phyloP scores from a whole-genome alignment of 2,329 filamentous ascomycete species.

The Diplodia corticola region DNA sequence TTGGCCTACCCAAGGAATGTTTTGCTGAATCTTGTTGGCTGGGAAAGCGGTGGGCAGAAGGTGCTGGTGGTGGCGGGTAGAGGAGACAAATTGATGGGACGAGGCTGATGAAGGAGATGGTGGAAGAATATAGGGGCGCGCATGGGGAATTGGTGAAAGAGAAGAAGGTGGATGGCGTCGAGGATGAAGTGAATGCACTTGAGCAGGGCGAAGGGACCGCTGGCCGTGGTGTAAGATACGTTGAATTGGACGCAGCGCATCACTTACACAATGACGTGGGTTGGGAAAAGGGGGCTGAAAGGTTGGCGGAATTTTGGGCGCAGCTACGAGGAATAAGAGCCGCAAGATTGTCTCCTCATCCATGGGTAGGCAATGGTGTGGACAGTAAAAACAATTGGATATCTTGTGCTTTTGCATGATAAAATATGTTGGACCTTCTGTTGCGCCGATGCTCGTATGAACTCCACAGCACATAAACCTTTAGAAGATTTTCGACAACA shows the following conservation, averaged over 20 bases:
- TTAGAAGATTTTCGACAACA: constrained; percentile 42
- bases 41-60: constrained; percentile 36
- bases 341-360: background rate
- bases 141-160: constrained; percentile 34
- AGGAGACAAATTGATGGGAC: constrained; percentile 46
- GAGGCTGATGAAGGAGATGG: constrained; percentile 39
- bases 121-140: constrained; percentile 38
- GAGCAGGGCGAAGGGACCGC: constrained; percentile 14
- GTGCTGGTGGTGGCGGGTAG: constrained; percentile 34
- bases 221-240: constrained; percentile 40
- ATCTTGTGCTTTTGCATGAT: constrained; percentile 1
- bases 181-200: background rate
- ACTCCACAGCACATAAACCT: background rate
- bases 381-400: background rate
- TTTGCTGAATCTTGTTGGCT: constrained; percentile 38
- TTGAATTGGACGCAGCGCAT: constrained; percentile 51
- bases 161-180: constrained; percentile 35
- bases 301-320: background rate
- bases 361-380: background rate
- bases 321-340: background rate
- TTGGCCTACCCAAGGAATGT: constrained; percentile 48
- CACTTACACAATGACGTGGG: constrained; percentile 56
- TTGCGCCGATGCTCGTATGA: constrained; percentile 8
- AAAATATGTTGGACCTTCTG: background rate
- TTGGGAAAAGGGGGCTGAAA: constrained; percentile 51